Evolutionary conservation across 768 basidiomycete genomes (phyloP), one percentile per base, ranked within the genome.

Genomic region (Trametes cinnabarina): DNA sequence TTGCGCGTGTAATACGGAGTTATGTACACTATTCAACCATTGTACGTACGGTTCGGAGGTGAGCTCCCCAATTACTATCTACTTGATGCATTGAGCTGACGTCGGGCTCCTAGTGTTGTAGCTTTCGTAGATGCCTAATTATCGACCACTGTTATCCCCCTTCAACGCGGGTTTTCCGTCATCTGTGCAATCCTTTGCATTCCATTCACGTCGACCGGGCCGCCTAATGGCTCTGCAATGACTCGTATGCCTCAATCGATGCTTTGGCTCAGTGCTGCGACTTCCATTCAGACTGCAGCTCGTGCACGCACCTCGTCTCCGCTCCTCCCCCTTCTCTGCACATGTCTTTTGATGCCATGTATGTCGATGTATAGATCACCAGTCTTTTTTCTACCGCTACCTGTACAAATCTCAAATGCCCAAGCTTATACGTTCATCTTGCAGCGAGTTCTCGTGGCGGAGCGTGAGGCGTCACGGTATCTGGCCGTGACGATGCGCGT

Each of bases 311-410:
- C n/a, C n/a, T n/a, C n/a, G n/a, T n/a, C n/a, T n/a, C n/a, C n/a
- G n/a, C n/a, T n/a, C n/a, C n/a, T n/a, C n/a, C n/a, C n/a, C n/a
- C n/a, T n/a, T n/a, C n/a, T n/a, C n/a, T n/a, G n/a, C n/a, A n/a
- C n/a, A n/a, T n/a, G n/a, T 32, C 47, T n/a, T 28, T 37, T 47
- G 49, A 40, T 49, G 28, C 19, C 22, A 23, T 14, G 55, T 19
- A 26, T 35, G 37, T 30, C 37, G 54, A 55, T 60, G 59, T 60
- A 60, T 60, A 60, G 59, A 60, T 55, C 20, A 47, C 32, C 23
- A 28, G 11, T 43, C 43, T 42, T 15, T 8, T 17, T 51, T n/a
- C 19, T 42, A 2, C 8, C 19, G 15, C 49, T 44, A 23, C 46
- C 44, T 58, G 57, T 58, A 51, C 44, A 32, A 58, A 58, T 51